These are phyloP conservation scores for Stemphylium lycopersici DNA, from an alignment of 2,329 filamentous ascomycete species.

Conservation along the genomic window DNA sequence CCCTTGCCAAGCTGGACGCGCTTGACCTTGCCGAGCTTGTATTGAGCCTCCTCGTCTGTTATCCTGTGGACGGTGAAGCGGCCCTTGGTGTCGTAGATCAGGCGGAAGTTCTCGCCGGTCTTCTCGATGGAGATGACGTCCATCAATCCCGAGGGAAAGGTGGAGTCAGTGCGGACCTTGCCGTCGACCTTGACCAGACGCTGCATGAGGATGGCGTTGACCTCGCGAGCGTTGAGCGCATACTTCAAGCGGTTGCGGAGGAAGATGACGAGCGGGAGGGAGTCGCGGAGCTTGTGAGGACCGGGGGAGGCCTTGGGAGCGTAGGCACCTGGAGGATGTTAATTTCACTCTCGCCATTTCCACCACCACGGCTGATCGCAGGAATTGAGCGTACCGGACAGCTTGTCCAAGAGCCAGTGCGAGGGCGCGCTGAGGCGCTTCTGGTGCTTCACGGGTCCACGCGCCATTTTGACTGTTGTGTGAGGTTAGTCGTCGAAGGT, in stretches of 20 bases:
- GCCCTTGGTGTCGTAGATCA: slow-evolving; percentile 99
- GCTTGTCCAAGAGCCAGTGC: slow-evolving; percentile 99
- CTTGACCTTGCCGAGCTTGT: slow-evolving; percentile 99
- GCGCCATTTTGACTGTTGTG: slow-evolving; percentile 64
- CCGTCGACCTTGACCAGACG: slow-evolving; percentile 99
- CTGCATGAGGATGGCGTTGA: slow-evolving; percentile 98
- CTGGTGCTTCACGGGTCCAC: slow-evolving; percentile 95
- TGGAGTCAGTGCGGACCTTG: slow-evolving; percentile 99
- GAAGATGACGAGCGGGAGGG: slow-evolving; percentile 97
- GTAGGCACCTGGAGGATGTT: slow-evolving; percentile 53
- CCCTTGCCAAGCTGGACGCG: slow-evolving; percentile 98
- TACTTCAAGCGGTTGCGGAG: slow-evolving; percentile 86
- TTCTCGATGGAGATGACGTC: slow-evolving; percentile 99
- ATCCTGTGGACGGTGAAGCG: slow-evolving; percentile 99
- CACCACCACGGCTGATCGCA: slow-evolving; percentile 53
- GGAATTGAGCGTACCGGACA: slow-evolving; percentile 70
- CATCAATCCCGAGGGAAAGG: slow-evolving; percentile 98
- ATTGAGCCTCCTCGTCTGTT: slow-evolving; percentile 97
- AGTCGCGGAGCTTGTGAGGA: slow-evolving; percentile 99
- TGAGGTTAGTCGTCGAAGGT: slow-evolving; percentile 45
- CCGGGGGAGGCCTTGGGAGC: slow-evolving; percentile 74
- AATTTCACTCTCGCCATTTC: slow-evolving; percentile 19
- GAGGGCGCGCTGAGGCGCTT: slow-evolving; percentile 99
- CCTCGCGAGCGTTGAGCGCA: slow-evolving; percentile 98
- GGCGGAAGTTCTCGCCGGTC: slow-evolving; percentile 99